Base-by-base conservation (phyloP, 257 asterid genomes). In the Primulina huaijiensis region DNA sequence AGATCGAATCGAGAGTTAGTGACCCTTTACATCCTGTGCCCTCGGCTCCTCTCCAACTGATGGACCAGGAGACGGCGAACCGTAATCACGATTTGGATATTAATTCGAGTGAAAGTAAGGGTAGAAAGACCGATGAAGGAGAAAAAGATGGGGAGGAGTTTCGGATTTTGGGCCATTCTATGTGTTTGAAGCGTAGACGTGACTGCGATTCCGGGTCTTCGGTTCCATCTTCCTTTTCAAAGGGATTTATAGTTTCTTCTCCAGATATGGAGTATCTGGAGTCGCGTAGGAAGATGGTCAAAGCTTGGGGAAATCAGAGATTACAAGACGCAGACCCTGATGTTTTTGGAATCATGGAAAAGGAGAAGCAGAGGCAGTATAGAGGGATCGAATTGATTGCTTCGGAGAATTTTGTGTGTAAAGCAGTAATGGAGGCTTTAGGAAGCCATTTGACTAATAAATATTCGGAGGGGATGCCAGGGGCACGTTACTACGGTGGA, bases 381-480 rank as follows among this genome's bases (percentile, higher is more conserved):
- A 84, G 75, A 61, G 97, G 96, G 75, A 89, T 91, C 68, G 97
- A 91, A 76, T 72, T 91, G 72, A 89, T 91, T 64, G 97, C 97
- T 37, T 89, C 96, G 0, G 96, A 91, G 83, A 91, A 91, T 82
- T 91, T 87, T 35, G 94, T 89, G 52, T 89, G 95, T 77, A 85
- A 79, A 75, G 97, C 95, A 1, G 96, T 89, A 25, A 84, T 87
- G 90, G 90, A 89, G 73, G 97, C 96, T 2, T 55, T 91, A 58
- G 97, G 97, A 30, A 91, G 97, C 85, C 95, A 84, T 71, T 78
- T 91, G 71, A 91, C 97, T 5, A 91, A 91, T 37, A 89, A 91
- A 70, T 91, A 91, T 70, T 91, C 97, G 0, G 97, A 91, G 77
- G 97, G 97, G 34, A 74, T 82, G 83, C 90, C 95, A 0, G 96